phyloP scores from a whole-genome alignment of 768 basidiomycete genomes.

The Clitopilus hobsonii region DNA sequence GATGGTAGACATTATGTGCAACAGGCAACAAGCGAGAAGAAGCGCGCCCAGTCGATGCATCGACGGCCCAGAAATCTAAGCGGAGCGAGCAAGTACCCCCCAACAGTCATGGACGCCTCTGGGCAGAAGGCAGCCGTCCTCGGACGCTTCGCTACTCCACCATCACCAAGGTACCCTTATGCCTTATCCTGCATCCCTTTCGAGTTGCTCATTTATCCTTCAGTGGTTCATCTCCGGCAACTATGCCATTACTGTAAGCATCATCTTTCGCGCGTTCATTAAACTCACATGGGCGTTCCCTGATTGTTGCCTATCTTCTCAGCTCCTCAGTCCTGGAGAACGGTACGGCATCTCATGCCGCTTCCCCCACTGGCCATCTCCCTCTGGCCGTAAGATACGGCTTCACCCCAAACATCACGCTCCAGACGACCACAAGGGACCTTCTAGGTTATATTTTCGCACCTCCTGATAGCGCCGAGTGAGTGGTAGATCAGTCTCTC shows the following conservation, averaged over 20 bases:
- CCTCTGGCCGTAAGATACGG: constrained; percentile 43
- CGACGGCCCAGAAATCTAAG: constrained; percentile 66
- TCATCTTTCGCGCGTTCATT: constrained; percentile 7
- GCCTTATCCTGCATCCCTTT: constrained; percentile 9
- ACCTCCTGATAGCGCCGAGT: constrained; percentile 57
- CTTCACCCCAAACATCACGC: constrained; percentile 48
- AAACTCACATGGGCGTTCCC: neutral
- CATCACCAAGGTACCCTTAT: constrained; percentile 17
- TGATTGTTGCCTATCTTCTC: neutral
- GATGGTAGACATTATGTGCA: constrained; percentile 68
- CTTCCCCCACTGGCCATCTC: constrained; percentile 17
- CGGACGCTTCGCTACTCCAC: constrained; percentile 18
- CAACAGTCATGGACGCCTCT: constrained; percentile 18
- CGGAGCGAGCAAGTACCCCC: constrained; percentile 40
- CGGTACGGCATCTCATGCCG: constrained; percentile 15
- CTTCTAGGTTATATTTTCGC: constrained; percentile 72
- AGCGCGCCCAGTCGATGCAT: constrained; percentile 50
- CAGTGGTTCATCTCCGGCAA: constrained; percentile 28
- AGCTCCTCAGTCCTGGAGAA: constrained; percentile 24
- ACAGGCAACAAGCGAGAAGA: constrained; percentile 82
- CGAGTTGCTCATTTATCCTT: constrained; percentile 9
- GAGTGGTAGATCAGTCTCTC: constrained; percentile 23
- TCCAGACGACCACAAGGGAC: constrained; percentile 58
- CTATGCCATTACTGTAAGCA: constrained; percentile 34
- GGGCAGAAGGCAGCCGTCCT: constrained; percentile 18